Base-by-base conservation (phyloP, 352 stramenopile species). In the Phytophthora fragariaefolia region DNA sequence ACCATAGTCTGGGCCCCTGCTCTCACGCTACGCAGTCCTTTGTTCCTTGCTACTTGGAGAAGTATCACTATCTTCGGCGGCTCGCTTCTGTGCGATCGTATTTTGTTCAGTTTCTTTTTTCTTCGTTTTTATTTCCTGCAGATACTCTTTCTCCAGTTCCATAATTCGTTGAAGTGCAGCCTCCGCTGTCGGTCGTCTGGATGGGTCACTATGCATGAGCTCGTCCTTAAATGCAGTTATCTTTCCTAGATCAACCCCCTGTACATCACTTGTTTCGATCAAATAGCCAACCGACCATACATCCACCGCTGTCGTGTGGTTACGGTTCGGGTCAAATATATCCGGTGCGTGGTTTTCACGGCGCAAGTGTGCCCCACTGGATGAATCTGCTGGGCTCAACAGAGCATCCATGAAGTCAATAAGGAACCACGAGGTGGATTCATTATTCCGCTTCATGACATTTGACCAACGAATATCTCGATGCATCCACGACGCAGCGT, bases 161-260 rank as follows among this genome's bases (percentile, higher is more conserved):
- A 43, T 43, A 17, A 43, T 4, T 17, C 34, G 34, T 4, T 18
- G 12, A 17, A 42, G 3, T 18, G 34, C 34, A 1, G 4, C 34
- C 34, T 6, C 18, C 13, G 34, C 34, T 4, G 34, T 42, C 34
- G 6, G 69, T 81, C 17, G 79, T 75, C 13, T 30, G 6, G 30
- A 18, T 47, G 3, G 17, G 36, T 34, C 32, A 55, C 0, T 6
- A 20, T 43, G 15, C 13, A 20, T 43, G 34, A 43, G 34, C 34
- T 43, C 34, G 34, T 43, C 20, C 34, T 43, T 43, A n/a, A 43
- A 43, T 18, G 34, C 34, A 4, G 34, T 18, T 43, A 3, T 43
- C 12, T 43, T 43, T 17, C 17, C 34, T 6, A 18, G 7, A 20
- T 43, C 34, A 20, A 18, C 12, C 34, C 34, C n/a, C 34, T 20